These are phyloP conservation scores for Kodamaea neixiangensis DNA, from an alignment of 805 yeast species.

Conservation along the genomic window DNA sequence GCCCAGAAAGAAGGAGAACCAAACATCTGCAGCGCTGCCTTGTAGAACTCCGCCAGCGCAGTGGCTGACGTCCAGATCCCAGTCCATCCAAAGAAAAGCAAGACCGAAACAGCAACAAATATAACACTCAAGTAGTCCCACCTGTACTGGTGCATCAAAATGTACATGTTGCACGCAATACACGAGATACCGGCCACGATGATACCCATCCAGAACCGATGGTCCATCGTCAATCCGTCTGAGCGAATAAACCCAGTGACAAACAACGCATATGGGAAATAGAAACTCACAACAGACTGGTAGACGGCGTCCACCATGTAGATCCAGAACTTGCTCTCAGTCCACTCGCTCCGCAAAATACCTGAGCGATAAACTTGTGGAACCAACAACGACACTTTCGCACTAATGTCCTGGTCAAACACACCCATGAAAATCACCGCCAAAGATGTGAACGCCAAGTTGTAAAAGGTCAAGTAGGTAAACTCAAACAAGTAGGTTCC, in stretches of 20 bases:
- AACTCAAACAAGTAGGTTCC: slow-evolving; percentile 77
- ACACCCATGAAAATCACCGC: slow-evolving; percentile 75
- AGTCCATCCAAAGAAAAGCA: slow-evolving; percentile 71
- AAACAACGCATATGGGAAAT: slow-evolving; percentile 63
- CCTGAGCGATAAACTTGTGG: slow-evolving; percentile 75
- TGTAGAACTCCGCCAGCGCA: slow-evolving; percentile 59
- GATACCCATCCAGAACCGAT: slow-evolving; percentile 72
- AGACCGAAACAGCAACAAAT: slow-evolving; percentile 53
- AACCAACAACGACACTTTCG: slow-evolving; percentile 60
- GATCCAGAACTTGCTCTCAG: slow-evolving; percentile 56
- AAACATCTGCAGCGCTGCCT: slow-evolving; percentile 61
- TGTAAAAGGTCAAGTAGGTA: slow-evolving; percentile 76
- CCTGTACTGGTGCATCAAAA: slow-evolving; percentile 65
- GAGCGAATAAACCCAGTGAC: slow-evolving; percentile 39
- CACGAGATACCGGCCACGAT: slow-evolving; percentile 62
- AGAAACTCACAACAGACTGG: slow-evolving; percentile 70
- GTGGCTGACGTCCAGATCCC: slow-evolving; percentile 69
- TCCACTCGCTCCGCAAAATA: slow-evolving; percentile 63
- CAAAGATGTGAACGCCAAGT: slow-evolving; percentile 76
- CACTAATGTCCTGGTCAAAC: slow-evolving; percentile 75
- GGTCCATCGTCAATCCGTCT: slow-evolving; percentile 63
- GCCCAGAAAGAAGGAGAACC: slow-evolving; percentile 71
- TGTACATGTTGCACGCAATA: slow-evolving; percentile 63
- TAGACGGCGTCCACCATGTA: slow-evolving; percentile 72
- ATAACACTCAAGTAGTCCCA: slow-evolving; percentile 75